Evolutionary conservation across 352 stramenopile species (phyloP).

Genomic region (Elongisporangium anandrum): DNA sequence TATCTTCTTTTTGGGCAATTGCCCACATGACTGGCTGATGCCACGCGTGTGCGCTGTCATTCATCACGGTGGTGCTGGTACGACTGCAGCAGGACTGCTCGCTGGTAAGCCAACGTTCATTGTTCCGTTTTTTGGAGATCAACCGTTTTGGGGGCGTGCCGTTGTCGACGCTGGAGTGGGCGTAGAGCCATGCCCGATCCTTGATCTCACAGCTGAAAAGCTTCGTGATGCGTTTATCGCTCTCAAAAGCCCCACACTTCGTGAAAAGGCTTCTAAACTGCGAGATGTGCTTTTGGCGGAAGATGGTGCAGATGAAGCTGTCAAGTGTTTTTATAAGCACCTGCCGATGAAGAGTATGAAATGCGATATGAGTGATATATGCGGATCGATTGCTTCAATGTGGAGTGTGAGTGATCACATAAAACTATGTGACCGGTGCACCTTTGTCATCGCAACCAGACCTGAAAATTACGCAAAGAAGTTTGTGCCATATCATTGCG

Average conservation of each 20-base stretch:
- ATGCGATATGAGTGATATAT: constrained; percentile 45
- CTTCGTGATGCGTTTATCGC: constrained; percentile 66
- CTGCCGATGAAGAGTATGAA: constrained; percentile 88
- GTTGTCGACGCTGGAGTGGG: constrained; percentile 74
- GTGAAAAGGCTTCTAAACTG: not conserved
- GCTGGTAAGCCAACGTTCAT: constrained; percentile 91
- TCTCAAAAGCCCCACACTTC: constrained; percentile 24
- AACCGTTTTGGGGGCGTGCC: constrained; percentile 92
- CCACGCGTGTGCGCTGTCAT: constrained; percentile 82
- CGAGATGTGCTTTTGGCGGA: constrained; percentile 23
- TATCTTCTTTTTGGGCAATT: constrained; percentile 63
- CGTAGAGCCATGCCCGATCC: constrained; percentile 75
- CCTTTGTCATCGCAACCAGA: constrained; percentile 20
- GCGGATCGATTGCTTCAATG: constrained; percentile 17
- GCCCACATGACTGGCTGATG: constrained; percentile 90
- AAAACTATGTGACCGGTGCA: constrained; percentile 36
- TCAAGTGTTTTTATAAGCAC: constrained; percentile 82
- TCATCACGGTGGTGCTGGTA: constrained; percentile 76
- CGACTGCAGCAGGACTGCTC: constrained; percentile 86
- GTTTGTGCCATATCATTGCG: constrained; percentile 25
- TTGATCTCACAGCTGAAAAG: constrained; percentile 67
- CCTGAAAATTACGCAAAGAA: constrained; percentile 20
- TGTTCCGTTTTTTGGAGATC: constrained; percentile 93
- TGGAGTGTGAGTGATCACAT: constrained; percentile 27
- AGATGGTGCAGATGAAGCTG: constrained; percentile 80